Base-by-base conservation (phyloP, 169 alveolate genomes). In the Blepharisma undulans region DNA sequence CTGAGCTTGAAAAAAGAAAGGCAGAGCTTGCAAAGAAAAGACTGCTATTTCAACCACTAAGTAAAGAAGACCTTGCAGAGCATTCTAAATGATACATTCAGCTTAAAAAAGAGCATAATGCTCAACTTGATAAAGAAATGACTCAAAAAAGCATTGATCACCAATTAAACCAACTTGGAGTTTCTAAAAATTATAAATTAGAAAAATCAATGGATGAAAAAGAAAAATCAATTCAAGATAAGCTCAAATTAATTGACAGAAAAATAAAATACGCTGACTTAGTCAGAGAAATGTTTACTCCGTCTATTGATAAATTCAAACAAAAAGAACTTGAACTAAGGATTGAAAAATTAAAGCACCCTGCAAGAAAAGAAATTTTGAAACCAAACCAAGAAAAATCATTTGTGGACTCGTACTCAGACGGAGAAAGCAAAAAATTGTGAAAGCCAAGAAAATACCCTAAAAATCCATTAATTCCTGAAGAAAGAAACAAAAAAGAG, bases 21-120 rank as follows among this genome's bases (percentile, higher is more conserved):
- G 82, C n/a, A n/a, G 90, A 86, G 34, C 90, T 86, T 19, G 82
- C 80, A 22, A 60, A 32, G 66, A 86, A 72, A 29, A 22, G 90
- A 29, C 8, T 86, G 29, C 25, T 27, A 4, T 82, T 48, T 30
- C 72, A 60, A 72, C 59, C 84, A 1, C 22, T 72, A 25, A 86
- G 34, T 7, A 60, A 32, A 25, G 27, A 27, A 1, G 90, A 86
- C 7, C 25, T 86, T 72, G 25, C 30, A 25, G 82, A 86, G 34
- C 90, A 86, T 33, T 22, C 27, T 19, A 86, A 60, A 72, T 22
- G 66, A 48, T 36, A 86, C 32, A 14, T 16, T 6, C 34, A 22
- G 34, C 22, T 32, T 10, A n/a, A 4, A 30, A 34, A 82, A 82
- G 89, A 82, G 60, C 36, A 32, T 4, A n/a, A 33, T 10, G 29